phyloP scores from a whole-genome alignment of 148 eudicot genomes.

The Suaeda aralocaspica region DNA sequence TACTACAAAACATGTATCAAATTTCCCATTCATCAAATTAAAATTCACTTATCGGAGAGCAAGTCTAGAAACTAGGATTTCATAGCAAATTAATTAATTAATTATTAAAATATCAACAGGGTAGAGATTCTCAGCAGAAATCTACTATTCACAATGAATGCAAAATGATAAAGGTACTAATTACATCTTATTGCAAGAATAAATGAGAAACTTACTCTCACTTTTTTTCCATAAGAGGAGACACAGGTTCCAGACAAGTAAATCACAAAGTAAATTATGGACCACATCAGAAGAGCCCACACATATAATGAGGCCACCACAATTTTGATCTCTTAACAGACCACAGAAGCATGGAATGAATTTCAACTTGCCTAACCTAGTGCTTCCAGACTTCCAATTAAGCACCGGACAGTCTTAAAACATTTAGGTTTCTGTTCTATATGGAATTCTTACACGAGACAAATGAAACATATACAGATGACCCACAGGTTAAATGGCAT shows the following conservation, averaged over 20 bases:
- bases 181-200: background rate
- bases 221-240: background rate
- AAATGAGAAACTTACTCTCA: background rate
- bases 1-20: slow-evolving; percentile 34
- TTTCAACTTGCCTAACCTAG: background rate
- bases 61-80: background rate
- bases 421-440: background rate
- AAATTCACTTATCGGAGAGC: background rate
- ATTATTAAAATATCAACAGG: background rate
- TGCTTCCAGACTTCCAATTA: background rate
- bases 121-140: background rate
- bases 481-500: background rate
- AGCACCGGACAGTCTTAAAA: background rate
- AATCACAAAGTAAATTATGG: background rate
- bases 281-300: slow-evolving; percentile 5
- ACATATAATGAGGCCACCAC: background rate
- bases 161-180: background rate
- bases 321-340: background rate
- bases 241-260: background rate
- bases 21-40: background rate
- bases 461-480: background rate
- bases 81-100: too few relatives aligned
- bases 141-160: background rate
- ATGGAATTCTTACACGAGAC: background rate
- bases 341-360: background rate